phyloP scores from a whole-genome alignment of 495 filamentous ascomycete genomes.

The Aspergillus panamensis region DNA sequence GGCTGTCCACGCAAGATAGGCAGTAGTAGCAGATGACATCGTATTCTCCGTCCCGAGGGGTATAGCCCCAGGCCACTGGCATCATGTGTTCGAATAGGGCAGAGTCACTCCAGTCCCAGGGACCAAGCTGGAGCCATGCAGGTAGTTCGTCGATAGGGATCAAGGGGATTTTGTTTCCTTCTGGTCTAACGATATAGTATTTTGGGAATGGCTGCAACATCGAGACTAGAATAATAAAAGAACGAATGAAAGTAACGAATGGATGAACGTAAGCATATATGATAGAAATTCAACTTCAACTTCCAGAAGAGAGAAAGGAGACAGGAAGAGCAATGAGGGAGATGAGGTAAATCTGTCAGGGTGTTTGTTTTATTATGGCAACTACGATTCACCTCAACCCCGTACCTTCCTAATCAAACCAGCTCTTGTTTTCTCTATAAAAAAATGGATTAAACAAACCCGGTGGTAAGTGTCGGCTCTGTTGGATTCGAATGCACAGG shows the following conservation, averaged over 20 bases:
- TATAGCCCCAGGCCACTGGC: slow-evolving; percentile 22
- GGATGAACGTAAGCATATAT: not conserved
- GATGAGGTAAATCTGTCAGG: not conserved
- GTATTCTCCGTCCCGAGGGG: slow-evolving; percentile 37
- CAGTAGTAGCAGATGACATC: slow-evolving; percentile 40
- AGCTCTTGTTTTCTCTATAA: not conserved
- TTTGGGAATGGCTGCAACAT: slow-evolving; percentile 27
- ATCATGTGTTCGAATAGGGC: slow-evolving; percentile 21
- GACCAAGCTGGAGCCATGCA: slow-evolving; percentile 33
- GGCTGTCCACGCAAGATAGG: slow-evolving; percentile 24
- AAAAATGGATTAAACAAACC: not conserved
- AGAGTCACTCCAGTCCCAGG: slow-evolving; percentile 21
- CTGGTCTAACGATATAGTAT: slow-evolving; percentile 38
- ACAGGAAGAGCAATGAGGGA: not conserved
- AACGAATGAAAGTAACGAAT: slow-evolving; percentile 5
- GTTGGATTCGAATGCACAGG: not conserved
- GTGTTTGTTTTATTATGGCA: not conserved
- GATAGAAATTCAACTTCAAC: not conserved
- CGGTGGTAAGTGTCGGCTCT: not conserved
- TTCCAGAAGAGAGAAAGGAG: not conserved
- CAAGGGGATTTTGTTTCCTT: slow-evolving; percentile 26
- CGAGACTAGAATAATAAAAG: slow-evolving; percentile 7
- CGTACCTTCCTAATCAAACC: not conserved
- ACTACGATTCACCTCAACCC: not conserved
- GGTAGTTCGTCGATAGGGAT: slow-evolving; percentile 41